Base-by-base conservation (phyloP, 768 basidiomycete species). In the Leccinellum luteum region DNA sequence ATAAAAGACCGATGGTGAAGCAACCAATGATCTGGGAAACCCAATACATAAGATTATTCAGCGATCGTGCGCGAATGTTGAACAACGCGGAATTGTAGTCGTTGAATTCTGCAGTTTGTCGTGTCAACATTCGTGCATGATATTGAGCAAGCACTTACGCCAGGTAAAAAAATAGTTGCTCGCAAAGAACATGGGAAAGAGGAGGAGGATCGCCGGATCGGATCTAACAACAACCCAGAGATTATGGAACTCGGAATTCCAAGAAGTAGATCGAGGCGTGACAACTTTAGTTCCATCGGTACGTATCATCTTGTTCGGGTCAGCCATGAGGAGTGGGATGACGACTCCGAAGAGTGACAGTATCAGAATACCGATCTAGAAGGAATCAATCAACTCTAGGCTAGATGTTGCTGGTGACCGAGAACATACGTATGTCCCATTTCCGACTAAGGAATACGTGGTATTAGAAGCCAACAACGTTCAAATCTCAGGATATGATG, bases 81-180 rank as follows among this genome's bases (percentile, higher is more conserved):
- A 90, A 91, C 7, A 91, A 66, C 1, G 83, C 86, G 15, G 78
- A 83, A 66, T 92, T 93, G 71, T 79, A 91, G 49, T 84, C 86
- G 60, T 87, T 90, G 73, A 90, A 91, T 72, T 90, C 86, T 89
- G 31, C 7, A 19, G 7, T 27, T 27, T 32, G 30, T 10, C 9
- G 12, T 45, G n/a, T 38, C 34, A 35, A 14, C 2, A n/a, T 51
- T 9, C 10, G 57, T 59, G 23, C 25, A 50, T 31, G 44, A 27
- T 48, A 56, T 14, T 10, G 27, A 25, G 12, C 1, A 73, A 12
- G 1, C 6, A 64, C 65, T 52, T 59, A 88, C 87, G 88, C 86
- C 87, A 91, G 6, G 89, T 85, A 66, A 89, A 90, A 73, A 90
- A 90, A 85, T 86, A 90, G 69, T 90, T 90, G 45, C 84, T 86